These are phyloP conservation scores for Solanum tarapatanum DNA, from an alignment of 257 asterid genomes.

Conservation along the genomic window DNA sequence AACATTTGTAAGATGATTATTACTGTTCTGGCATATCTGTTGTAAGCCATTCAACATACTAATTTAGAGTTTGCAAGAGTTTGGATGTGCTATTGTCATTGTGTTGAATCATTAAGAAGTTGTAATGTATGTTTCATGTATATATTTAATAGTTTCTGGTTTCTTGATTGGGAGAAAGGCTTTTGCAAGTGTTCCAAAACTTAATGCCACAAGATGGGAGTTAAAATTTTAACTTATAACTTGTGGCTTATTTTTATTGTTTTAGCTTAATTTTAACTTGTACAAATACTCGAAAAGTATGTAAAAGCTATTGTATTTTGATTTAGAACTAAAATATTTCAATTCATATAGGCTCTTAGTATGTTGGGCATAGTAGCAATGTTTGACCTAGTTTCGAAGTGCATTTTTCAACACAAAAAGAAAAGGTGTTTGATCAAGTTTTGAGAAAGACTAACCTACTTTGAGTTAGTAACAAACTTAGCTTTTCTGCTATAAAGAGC, in stretches of 20 bases:
- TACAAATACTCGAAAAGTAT: not conserved
- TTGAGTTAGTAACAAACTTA: not conserved
- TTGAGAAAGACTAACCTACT: not conserved
- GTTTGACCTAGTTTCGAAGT: not conserved
- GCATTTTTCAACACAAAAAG: not conserved
- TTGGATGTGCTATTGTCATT: not conserved
- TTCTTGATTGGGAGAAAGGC: not conserved
- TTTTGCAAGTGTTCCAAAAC: not conserved
- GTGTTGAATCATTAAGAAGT: not conserved
- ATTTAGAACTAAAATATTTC: not conserved
- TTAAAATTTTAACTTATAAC: not conserved
- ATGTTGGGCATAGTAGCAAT: not conserved
- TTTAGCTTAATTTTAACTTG: not conserved
- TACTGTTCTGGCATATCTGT: not conserved
- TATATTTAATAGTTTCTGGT: not conserved
- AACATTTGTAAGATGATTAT: not conserved
- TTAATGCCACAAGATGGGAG: not conserved
- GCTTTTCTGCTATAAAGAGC: not conserved
- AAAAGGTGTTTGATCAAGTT: not conserved
- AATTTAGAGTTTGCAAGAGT: not conserved
- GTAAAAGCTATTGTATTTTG: no score
- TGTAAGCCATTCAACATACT: not conserved
- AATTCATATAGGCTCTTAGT: not conserved
- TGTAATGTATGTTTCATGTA: not conserved
- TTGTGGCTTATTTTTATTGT: not conserved